Base-by-base conservation (phyloP, 331 rosid species). In the Stylosanthes scabra region DNA sequence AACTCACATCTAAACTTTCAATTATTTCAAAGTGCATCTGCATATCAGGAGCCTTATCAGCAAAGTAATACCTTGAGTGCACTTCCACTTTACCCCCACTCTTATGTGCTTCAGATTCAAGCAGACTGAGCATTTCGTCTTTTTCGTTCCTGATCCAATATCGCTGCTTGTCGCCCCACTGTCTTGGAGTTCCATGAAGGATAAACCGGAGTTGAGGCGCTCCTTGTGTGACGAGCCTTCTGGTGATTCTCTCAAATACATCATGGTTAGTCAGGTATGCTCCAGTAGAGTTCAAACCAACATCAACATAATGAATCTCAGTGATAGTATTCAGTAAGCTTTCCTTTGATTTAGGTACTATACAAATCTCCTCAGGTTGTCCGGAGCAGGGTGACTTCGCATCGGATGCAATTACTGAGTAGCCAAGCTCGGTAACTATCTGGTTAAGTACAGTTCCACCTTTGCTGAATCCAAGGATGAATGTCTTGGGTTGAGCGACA, bases 21-120 rank as follows among this genome's bases (percentile, higher is more conserved):
- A 93, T 89, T 65, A 91, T 86, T 84, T 93, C 96, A 86, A 89
- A 93, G 76, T 91, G 98, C 96, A 91, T 93, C 83, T 89, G 93
- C 81, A 93, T 40, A 79, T 85, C 85, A 5, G 90, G 84, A 16
- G 82, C 63, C 70, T 77, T 84, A 80, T 88, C 88, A 58, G 82
- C 78, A 83, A 89, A 91, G 82, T 91, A 91, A 59, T 76, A 84
- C 83, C 77, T 88, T 78, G 83, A 81, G 1, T 8, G 63, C 6
- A 81, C 89, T 71, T 85, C 63, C 45, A 91, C 62, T 63, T 86
- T 86, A 0, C 86, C 91, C 60, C 52, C 76, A 74, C 88, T 81
- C 75, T 74, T 81, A 20, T 6, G 63, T 16, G 88, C 82, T 82
- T 79, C 88, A 39, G 89, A 78, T 73, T 87, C 86, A 61, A 91